Evolutionary conservation across 208 protist species (phyloP).

Genomic region (Trypanosoma scelopori): DNA sequence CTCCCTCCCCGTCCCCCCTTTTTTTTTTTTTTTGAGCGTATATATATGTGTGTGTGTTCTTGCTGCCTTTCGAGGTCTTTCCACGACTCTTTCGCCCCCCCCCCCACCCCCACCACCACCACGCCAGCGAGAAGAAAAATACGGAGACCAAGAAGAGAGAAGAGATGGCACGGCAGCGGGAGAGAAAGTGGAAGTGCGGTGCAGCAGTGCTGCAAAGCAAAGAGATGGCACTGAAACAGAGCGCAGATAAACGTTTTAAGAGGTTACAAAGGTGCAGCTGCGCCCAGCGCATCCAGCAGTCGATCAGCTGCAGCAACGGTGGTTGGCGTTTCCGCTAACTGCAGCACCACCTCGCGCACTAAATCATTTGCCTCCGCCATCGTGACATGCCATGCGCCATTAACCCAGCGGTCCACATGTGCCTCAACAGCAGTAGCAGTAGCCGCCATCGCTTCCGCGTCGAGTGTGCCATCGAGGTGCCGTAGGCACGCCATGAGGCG

Average conservation of each 20-base stretch:
- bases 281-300: constrained; percentile 3
- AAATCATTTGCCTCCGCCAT: constrained; percentile 32
- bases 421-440: constrained; percentile 15
- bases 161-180: constrained; percentile 21
- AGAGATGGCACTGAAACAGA: background rate
- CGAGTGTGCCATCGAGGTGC: background rate
- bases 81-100: too few species aligned
- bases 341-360: constrained; percentile 31
- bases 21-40: too few species aligned
- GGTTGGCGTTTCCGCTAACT: constrained; percentile 9
- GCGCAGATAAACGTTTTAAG: background rate
- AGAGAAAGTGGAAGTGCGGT: background rate
- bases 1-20: too few species aligned
- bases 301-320: background rate
- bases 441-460: constrained; percentile 19
- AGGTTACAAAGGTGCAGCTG: background rate
- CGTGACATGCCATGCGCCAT: background rate
- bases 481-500: constrained; percentile 12
- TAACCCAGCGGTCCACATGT: constrained; percentile 14
- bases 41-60: too few species aligned
- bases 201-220: background rate
- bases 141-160: constrained; percentile 5
- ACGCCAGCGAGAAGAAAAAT: background rate
- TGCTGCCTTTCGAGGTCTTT: too few species aligned
- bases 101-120: background rate